Percentiles rank a stretch among this genome's conserved stretches.
Conservation (phyloP, 331 rosid genomes). For the Dryas integrifolia region DNA sequence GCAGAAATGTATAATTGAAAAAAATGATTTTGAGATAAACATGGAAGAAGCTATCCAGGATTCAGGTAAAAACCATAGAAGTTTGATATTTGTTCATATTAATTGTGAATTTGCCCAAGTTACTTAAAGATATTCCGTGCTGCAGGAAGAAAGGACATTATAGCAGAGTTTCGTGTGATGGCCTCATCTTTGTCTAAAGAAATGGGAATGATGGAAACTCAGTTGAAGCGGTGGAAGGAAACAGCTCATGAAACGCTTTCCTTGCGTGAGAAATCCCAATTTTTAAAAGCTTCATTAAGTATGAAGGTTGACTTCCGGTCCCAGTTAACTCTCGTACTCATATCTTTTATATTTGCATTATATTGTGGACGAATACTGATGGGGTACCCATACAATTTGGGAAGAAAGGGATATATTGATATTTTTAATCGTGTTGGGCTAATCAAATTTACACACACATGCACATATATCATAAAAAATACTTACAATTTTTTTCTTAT, state of each 20-base stretch:
- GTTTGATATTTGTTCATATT: slow-evolving; percentile 25
- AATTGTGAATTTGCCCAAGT: slow-evolving; percentile 21
- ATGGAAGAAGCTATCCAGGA: slow-evolving; percentile 90
- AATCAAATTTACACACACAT: slow-evolving; percentile 1
- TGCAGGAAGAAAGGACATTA: slow-evolving; percentile 91
- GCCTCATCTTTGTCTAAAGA: slow-evolving; percentile 87
- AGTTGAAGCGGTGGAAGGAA: slow-evolving; percentile 84
- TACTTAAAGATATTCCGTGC: slow-evolving; percentile 33
- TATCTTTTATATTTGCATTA: background rate
- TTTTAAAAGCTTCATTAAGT: slow-evolving; percentile 49
- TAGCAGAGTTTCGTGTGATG: slow-evolving; percentile 89
- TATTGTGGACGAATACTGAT: background rate
- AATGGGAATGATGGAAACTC: slow-evolving; percentile 96
- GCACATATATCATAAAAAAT: background rate
- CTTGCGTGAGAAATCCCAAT: slow-evolving; percentile 64
- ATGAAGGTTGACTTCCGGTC: slow-evolving; percentile 54
- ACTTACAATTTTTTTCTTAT: background rate
- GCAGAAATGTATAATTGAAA: slow-evolving; percentile 61
- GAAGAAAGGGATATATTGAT: background rate
- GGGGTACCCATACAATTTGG: background rate
- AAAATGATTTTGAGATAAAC: slow-evolving; percentile 71
- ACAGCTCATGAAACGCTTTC: slow-evolving; percentile 77
- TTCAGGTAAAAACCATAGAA: slow-evolving; percentile 45
- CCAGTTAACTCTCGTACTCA: background rate
- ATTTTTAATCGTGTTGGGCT: background rate